Percentiles rank a stretch among this genome's conserved stretches.
phyloP scores from a whole-genome alignment of 805 yeast genomes.

The Saccharomycopsis babjevae region DNA sequence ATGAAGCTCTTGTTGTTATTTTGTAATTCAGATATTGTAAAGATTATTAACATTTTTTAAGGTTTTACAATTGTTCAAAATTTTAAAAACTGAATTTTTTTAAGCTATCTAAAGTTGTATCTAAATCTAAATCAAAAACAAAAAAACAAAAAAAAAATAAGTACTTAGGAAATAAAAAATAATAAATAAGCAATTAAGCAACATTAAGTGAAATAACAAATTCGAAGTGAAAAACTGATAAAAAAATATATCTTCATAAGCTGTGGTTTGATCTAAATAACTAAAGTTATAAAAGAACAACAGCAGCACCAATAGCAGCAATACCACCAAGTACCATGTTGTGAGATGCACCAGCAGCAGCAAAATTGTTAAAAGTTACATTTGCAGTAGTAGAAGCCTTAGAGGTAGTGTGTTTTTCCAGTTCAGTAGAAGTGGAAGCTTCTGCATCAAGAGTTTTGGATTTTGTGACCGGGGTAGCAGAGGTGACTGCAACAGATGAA shows the following conservation, averaged over 20 bases:
- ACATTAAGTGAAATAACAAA: background rate
- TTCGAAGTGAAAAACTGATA: too few relatives aligned
- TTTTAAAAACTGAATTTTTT: background rate
- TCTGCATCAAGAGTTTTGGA: constrained; percentile 3
- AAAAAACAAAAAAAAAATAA: background rate
- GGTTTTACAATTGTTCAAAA: background rate
- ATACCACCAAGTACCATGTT: background rate
- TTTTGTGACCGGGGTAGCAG: background rate
- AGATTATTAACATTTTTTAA: background rate
- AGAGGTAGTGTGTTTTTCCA: background rate
- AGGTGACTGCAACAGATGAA: background rate
- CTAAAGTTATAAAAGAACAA: background rate
- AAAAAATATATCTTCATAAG: background rate
- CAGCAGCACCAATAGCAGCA: background rate
- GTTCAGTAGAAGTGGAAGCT: background rate
- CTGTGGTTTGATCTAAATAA: background rate
- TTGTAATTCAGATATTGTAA: background rate
- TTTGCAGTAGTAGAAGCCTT: background rate
- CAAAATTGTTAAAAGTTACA: background rate
- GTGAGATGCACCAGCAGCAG: background rate
- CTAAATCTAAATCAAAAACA: background rate
- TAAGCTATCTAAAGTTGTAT: background rate
- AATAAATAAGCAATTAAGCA: background rate
- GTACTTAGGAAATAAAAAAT: too few relatives aligned
- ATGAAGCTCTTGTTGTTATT: background rate